Base-by-base conservation (phyloP, 495 filamentous ascomycete genomes). In the Cairneyella variabilis region DNA sequence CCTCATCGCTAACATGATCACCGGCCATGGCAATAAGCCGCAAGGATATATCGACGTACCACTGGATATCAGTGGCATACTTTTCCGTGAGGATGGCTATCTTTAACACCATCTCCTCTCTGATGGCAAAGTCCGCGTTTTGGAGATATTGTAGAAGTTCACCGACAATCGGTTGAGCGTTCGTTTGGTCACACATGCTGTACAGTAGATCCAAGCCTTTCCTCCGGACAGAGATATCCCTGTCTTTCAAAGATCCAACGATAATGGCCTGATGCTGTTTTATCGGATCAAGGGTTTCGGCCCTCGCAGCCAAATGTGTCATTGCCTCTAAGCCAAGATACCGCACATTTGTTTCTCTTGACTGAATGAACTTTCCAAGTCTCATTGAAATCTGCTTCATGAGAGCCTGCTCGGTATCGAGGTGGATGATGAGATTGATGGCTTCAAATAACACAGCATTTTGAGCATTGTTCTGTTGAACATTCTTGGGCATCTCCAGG, bases 21-120 rank as follows among this genome's bases (percentile, higher is more conserved):
- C 95, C 95, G 9, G 95, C 95, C 77, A 97, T 88, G 22, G 95
- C 91, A 51, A 99, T 88, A 23, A 99, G 80, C 46, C 92, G 88
- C 57, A 99, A 72, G 3, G 93, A 96, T 54, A 97, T 96, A 65
- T 99, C 90, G 51, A 99, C 95, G 71, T 99, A 99, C 95, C 95
- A 99, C 66, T 96, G 91, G 14, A 95, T 87, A 64, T 99, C 91
- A 0, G 91, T 96, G 20, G 95, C 95, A 64, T 97, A 99, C 66
- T 97, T 97, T 68, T 99, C 95, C 2, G 95, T 96, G 49, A 99
- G 66, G 61, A 99, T 97, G 28, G 95, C 95, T 64, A 99, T 95
- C 72, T 99, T 99, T 47, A 99, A 71, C 8, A 97, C 95, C 95
- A 99, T 97, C 67, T 99, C 95, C 69, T 99, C 95, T 46, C 95